Evolutionary conservation across 352 stramenopile species (phyloP).

Genomic region (Globisporangium radiosum): DNA sequence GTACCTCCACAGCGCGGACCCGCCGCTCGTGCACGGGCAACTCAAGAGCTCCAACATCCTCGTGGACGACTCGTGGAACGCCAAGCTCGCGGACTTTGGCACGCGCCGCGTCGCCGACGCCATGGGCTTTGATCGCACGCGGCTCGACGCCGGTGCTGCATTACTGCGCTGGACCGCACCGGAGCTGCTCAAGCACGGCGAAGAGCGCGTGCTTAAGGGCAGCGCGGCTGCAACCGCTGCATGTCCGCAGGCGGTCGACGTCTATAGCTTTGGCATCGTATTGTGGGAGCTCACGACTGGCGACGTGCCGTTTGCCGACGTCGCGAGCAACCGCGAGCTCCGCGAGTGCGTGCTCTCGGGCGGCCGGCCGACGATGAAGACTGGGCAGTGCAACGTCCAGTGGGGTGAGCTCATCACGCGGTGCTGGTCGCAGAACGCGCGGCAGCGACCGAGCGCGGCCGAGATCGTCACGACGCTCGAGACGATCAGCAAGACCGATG

Average conservation of each 20-base stretch:
- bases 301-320: constrained; percentile 68
- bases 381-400: constrained; percentile 71
- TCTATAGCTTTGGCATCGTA: constrained; percentile 85
- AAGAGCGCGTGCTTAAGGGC: constrained; percentile 65
- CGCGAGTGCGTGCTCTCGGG: constrained; percentile 68
- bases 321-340: constrained; percentile 68
- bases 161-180: constrained; percentile 74
- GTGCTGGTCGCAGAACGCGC: constrained; percentile 78
- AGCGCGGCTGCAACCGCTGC: constrained; percentile 7
- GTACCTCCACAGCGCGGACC: constrained; percentile 81
- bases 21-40: constrained; percentile 78
- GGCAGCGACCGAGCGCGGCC: constrained; percentile 57
- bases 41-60: constrained; percentile 88
- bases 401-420: constrained; percentile 80
- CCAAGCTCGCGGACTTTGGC: constrained; percentile 84
- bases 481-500: constrained; percentile 66
- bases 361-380: constrained; percentile 69
- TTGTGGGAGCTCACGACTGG: constrained; percentile 85
- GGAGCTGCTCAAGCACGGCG: constrained; percentile 71
- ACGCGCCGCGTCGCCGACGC: constrained; percentile 73
- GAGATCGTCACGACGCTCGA: constrained; percentile 81
- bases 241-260: constrained; percentile 72
- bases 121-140: constrained; percentile 63
- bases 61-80: constrained; percentile 86
- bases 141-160: constrained; percentile 42